These are phyloP conservation scores for Monotropa hypopitys DNA, from an alignment of 179 eudicot species.

Conservation along the genomic window DNA sequence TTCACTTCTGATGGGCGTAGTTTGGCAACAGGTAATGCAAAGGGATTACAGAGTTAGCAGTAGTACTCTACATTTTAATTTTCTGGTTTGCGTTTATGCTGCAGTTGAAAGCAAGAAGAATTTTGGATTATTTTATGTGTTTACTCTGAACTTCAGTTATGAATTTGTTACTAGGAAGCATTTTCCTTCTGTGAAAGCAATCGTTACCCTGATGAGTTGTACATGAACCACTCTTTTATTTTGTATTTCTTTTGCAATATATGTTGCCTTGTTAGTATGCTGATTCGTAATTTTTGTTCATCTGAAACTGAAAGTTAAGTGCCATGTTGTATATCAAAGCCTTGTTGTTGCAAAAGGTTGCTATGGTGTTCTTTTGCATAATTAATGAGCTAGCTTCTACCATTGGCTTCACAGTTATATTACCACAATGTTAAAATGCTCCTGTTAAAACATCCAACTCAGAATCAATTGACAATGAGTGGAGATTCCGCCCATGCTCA, in stretches of 20 bases:
- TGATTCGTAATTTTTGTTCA: neutral
- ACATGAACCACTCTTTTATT: neutral
- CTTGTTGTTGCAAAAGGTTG: neutral
- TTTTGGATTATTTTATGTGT: neutral
- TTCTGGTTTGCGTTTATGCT: neutral
- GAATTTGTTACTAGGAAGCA: neutral
- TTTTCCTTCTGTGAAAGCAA: neutral
- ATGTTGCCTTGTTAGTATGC: neutral
- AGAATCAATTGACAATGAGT: no score
- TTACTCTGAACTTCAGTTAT: neutral
- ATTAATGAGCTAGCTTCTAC: neutral
- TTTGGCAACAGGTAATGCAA: slow-evolving; percentile 75
- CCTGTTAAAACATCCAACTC: no score
- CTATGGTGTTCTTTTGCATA: neutral
- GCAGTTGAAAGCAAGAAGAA: neutral
- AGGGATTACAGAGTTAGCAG: neutral
- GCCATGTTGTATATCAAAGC: neutral
- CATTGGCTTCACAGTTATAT: neutral
- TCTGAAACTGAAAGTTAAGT: neutral
- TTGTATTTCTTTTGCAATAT: neutral
- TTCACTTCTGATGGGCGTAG: slow-evolving; percentile 62
- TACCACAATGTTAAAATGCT: neutral
- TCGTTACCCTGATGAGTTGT: neutral
- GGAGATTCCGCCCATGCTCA: no score
- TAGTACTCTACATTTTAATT: neutral